Percentiles rank a stretch among this genome's conserved stretches.
Conservation (phyloP, 169 alveolate genomes). For the Babesia ovata region DNA sequence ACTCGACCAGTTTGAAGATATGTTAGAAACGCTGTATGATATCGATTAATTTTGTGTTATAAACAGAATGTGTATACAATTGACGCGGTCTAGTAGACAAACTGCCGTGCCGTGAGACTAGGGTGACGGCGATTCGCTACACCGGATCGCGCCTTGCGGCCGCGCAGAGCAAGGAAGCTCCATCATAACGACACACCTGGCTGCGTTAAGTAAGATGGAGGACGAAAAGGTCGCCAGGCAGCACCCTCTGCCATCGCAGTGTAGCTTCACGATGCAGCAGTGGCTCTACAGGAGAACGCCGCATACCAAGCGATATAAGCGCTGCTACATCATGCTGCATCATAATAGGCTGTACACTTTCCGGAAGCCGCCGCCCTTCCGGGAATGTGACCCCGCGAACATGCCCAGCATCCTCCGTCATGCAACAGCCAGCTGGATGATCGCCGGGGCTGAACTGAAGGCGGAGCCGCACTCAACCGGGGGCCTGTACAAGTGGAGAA, state of each 20-base stretch:
- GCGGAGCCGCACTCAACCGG: constrained; percentile 50
- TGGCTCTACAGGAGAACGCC: constrained; percentile 63
- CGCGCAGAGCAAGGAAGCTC: too few relatives aligned
- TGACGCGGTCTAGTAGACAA: background rate
- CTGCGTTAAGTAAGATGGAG: background rate
- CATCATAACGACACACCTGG: background rate
- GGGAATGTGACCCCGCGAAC: constrained; percentile 28
- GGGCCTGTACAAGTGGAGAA: constrained; percentile 55
- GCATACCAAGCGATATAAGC: constrained; percentile 61
- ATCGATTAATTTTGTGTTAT: background rate
- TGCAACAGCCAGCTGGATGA: constrained; percentile 64
- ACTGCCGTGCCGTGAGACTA: background rate
- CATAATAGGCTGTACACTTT: constrained; percentile 58
- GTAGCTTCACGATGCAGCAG: constrained; percentile 68
- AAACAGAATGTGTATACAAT: background rate
- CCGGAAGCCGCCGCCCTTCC: constrained; percentile 45
- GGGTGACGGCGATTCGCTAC: background rate
- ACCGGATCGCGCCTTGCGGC: too few relatives aligned
- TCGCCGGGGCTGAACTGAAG: constrained; percentile 58
- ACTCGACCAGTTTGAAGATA: constrained; percentile 19
- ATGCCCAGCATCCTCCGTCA: constrained; percentile 15
- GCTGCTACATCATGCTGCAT: constrained; percentile 58
- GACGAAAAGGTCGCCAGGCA: constrained; percentile 8
- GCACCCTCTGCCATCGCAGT: constrained; percentile 52
- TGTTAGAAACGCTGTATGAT: constrained; percentile 8